Evolutionary conservation across 1,139 yeast genomes (phyloP).

Genomic region (Yamadazyma buinensis): DNA sequence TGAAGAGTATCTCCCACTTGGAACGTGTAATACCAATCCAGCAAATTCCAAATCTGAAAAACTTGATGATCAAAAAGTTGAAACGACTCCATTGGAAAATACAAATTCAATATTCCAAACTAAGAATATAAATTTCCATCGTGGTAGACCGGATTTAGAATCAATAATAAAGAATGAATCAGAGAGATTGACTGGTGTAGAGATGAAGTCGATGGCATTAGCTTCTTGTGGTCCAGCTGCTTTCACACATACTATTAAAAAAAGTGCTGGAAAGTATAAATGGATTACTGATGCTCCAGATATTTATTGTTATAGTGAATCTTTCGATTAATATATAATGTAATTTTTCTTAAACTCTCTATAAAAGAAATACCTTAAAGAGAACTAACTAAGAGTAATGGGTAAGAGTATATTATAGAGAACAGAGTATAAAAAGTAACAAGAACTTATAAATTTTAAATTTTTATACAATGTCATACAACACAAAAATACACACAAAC

Average conservation of each 20-base stretch:
- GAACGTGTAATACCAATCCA: not conserved
- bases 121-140: conserved; percentile 9
- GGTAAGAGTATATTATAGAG: too few species aligned
- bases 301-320: conserved; percentile 33
- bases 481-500: too few species aligned
- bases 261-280: conserved; percentile 25
- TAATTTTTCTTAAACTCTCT: not conserved
- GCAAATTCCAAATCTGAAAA: not conserved
- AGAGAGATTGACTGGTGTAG: conserved; percentile 3
- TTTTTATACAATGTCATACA: too few species aligned
- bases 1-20: conserved; percentile 1
- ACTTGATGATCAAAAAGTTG: not conserved
- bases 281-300: conserved; percentile 27
- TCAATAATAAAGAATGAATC: conserved; percentile 8
- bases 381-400: too few species aligned
- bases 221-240: conserved; percentile 35
- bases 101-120: conserved; percentile 1
- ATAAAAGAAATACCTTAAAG: too few species aligned
- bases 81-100: not conserved
- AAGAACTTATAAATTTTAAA: too few species aligned
- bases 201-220: conserved; percentile 29
- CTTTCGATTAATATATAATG: conserved; percentile 15
- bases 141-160: conserved; percentile 11
- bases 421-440: too few species aligned
- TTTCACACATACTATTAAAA: conserved; percentile 24